Percentiles rank a stretch among this genome's conserved stretches.
phyloP scores from a whole-genome alignment of 352 stramenopile genomes.

The Phytophthora pluvialis region DNA sequence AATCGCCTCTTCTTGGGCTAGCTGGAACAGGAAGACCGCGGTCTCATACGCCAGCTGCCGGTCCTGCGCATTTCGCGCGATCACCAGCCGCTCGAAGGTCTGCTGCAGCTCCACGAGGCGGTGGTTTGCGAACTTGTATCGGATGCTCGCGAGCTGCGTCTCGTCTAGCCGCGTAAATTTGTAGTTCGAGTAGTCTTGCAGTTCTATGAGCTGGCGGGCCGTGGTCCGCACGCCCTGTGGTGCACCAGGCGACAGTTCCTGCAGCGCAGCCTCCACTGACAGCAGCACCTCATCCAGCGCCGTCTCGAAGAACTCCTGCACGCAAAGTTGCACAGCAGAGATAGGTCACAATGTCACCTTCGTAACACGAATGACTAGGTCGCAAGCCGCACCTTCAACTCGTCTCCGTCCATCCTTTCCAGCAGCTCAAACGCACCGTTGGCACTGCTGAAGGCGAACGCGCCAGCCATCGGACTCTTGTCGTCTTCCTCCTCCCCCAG shows the following conservation, averaged over 20 bases:
- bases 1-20: slow-evolving; percentile 57
- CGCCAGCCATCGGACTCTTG: slow-evolving; percentile 51
- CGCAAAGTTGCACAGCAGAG: neutral
- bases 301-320: slow-evolving; percentile 72
- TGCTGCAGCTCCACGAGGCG: slow-evolving; percentile 71
- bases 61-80: slow-evolving; percentile 56
- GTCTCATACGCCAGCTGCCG: slow-evolving; percentile 63
- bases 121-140: slow-evolving; percentile 62
- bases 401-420: slow-evolving; percentile 72
- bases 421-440: slow-evolving; percentile 67
- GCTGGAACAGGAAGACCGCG: slow-evolving; percentile 65
- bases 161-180: slow-evolving; percentile 61
- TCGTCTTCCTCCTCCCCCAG: slow-evolving; percentile 39
- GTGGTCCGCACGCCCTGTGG: slow-evolving; percentile 53
- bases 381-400: slow-evolving; percentile 57
- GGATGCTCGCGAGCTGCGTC: slow-evolving; percentile 41
- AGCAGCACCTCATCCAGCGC: slow-evolving; percentile 68
- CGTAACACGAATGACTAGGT: neutral
- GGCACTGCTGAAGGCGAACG: slow-evolving; percentile 68
- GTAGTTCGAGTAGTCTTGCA: slow-evolving; percentile 60
- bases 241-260: slow-evolving; percentile 64
- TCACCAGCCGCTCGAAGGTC: slow-evolving; percentile 68
- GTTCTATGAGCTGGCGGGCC: slow-evolving; percentile 49
- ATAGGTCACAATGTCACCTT: neutral
- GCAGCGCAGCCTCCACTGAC: slow-evolving; percentile 55